Evolutionary conservation across 2,329 filamentous ascomycete species (phyloP), one percentile per base, ranked within the genome.

Genomic region (Zalaria obscura): DNA sequence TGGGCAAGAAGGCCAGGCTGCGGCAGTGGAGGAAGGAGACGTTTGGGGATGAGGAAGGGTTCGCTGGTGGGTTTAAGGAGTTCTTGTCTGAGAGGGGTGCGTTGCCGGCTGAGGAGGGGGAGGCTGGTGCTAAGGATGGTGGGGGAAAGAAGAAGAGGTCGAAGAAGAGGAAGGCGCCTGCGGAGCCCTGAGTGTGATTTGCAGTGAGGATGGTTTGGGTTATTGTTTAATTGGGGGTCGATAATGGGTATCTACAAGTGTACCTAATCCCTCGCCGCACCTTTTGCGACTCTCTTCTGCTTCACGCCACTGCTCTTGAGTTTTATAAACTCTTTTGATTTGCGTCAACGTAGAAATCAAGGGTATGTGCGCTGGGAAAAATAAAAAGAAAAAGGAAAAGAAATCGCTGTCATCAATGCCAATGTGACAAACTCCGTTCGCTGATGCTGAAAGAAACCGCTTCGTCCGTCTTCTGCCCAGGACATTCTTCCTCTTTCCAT

Each of bases 1-100:
- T 96, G 27, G 83, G 85, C 49, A 98, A 96, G 75, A 96, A 96
- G 67, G 85, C 84, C 5, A 73, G 89, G 18, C 68, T 98, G 46
- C 71, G 87, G 55, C 76, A 95, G 64, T 98, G 91, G 91, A 76
- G 78, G 38, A 70, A 73, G 55, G 76, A 80, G 33, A 77, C 73
- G 0, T 82, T 81, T 62, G 78, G 78, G 4, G 66, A 71, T 49
- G 69, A 73, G 42, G 68, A 77, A 4, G 75, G 71, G 5, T 49
- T 64, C 3, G 62, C 41, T 40, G 64, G 62, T 26, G 63, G 62
- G 4, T 67, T 67, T 47, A 54, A 57, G 47, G 46, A 48, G 27
- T 46, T 61, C 40, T 55, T 58, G 43, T 52, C 55, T 36, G 49
- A 40, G 38, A 42, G 29, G 40, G 39, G 31, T 36, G 39, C 34